Conservation (phyloP, 208 protist species). For the Leishmania martiniquensis region DNA sequence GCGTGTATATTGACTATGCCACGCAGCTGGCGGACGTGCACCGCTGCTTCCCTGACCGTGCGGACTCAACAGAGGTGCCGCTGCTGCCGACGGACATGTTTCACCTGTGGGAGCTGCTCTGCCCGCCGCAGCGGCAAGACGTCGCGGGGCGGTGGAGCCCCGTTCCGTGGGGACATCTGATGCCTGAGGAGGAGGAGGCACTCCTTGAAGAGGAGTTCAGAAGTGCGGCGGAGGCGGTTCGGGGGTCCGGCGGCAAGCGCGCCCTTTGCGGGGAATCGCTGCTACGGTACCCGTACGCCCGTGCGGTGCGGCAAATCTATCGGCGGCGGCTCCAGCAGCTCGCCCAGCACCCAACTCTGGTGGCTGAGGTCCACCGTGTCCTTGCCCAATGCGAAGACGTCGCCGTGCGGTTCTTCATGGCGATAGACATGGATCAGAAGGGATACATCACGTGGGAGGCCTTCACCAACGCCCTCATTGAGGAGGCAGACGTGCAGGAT, state of each 20-base stretch:
- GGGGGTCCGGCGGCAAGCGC: background rate
- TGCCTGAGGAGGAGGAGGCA: constrained; percentile 41
- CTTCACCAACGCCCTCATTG: constrained; percentile 74
- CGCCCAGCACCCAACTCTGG: constrained; percentile 29
- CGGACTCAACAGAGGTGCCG: constrained; percentile 21
- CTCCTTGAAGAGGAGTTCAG: constrained; percentile 32
- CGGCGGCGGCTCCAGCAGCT: constrained; percentile 39
- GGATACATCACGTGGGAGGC: constrained; percentile 64
- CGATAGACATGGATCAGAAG: constrained; percentile 65
- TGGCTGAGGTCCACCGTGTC: constrained; percentile 33
- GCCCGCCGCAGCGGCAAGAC: constrained; percentile 28
- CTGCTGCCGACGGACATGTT: constrained; percentile 17
- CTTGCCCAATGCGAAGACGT: constrained; percentile 45
- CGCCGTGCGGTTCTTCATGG: constrained; percentile 57
- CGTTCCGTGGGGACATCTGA: constrained; percentile 40
- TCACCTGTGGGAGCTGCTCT: constrained; percentile 35
- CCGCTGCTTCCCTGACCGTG: constrained; percentile 25
- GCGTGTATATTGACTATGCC: constrained; percentile 14
- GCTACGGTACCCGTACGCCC: constrained; percentile 22
- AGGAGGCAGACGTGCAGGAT: constrained; percentile 65
- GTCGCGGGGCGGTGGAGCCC: constrained; percentile 29
- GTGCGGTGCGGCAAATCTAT: constrained; percentile 26
- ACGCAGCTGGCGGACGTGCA: constrained; percentile 28
- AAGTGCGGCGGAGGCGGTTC: background rate
- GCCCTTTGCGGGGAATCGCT: constrained; percentile 2